Evolutionary conservation across 345 rosid species (phyloP).

Genomic region (Populus davidiana): DNA sequence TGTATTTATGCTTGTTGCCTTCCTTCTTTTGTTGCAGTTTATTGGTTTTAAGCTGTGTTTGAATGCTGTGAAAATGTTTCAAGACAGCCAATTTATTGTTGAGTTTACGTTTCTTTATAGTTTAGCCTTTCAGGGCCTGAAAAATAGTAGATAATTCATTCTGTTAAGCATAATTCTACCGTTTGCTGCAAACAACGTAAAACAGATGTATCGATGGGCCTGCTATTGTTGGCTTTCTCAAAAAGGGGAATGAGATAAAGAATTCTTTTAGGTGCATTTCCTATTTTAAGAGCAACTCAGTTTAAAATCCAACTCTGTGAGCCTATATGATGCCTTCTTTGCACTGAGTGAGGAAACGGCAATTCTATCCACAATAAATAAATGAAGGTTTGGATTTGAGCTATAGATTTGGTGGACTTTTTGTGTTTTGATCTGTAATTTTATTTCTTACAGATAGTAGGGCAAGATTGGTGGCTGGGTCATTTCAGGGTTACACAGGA

Average conservation of each 20-base stretch:
- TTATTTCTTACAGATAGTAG: slow-evolving; percentile 67
- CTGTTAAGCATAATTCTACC: not conserved
- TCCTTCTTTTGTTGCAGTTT: not conserved
- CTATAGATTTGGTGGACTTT: not conserved
- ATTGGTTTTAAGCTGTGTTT: not conserved
- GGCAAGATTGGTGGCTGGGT: slow-evolving; percentile 93
- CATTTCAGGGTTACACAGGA: slow-evolving; percentile 92
- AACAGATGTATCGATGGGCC: not conserved
- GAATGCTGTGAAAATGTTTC: not conserved
- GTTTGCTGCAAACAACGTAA: not conserved
- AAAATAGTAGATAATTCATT: not conserved
- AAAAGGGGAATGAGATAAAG: not conserved
- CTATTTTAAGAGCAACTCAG: not conserved
- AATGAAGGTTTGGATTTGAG: slow-evolving; percentile 6
- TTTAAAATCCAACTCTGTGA: not conserved
- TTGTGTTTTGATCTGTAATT: not conserved
- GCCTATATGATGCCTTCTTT: not conserved
- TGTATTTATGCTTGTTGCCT: slow-evolving; percentile 9
- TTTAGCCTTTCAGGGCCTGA: not conserved
- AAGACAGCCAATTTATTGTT: not conserved
- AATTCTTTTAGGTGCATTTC: not conserved
- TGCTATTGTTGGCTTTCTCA: not conserved
- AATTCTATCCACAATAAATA: not conserved
- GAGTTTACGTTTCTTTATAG: not conserved
- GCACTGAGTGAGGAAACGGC: not conserved